phyloP scores from a whole-genome alignment of 2,329 filamentous ascomycete species.

The Claviceps sp. region DNA sequence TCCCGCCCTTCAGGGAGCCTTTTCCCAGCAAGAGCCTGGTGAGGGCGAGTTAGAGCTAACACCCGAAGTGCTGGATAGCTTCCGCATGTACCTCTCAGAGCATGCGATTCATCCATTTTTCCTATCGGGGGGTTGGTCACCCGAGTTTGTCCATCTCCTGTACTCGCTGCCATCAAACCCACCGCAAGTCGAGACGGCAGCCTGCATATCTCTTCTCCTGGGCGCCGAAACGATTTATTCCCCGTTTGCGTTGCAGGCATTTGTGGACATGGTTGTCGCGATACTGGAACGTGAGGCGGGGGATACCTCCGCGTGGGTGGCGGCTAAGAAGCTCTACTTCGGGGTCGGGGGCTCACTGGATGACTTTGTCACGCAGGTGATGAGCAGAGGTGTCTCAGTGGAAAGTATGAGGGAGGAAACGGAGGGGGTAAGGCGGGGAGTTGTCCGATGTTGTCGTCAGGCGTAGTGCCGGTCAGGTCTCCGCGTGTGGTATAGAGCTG shows the following conservation, averaged over 20 bases:
- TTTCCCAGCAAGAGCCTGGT: conserved; percentile 18
- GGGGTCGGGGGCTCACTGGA: conserved; percentile 73
- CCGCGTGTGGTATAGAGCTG: too few species aligned
- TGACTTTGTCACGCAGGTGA: conserved; percentile 49
- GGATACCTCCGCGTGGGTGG: conserved; percentile 50
- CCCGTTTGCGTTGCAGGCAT: conserved; percentile 54
- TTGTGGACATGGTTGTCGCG: conserved; percentile 51
- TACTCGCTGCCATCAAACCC: conserved; percentile 16
- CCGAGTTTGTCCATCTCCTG: conserved; percentile 48
- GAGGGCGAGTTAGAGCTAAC: conserved; percentile 53
- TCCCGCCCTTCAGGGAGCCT: conserved; percentile 29
- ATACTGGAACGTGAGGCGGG: conserved; percentile 39
- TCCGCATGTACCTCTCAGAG: conserved; percentile 37
- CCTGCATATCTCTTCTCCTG: conserved; percentile 38
- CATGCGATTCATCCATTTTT: conserved; percentile 47
- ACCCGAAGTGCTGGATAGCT: conserved; percentile 42
- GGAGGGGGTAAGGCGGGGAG: conserved; percentile 47
- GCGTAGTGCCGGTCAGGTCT: neutral
- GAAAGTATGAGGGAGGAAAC: conserved; percentile 42
- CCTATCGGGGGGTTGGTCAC: conserved; percentile 63
- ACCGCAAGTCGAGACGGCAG: neutral
- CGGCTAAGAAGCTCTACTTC: conserved; percentile 71
- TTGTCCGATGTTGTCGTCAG: conserved; percentile 27
- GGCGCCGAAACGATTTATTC: conserved; percentile 79
- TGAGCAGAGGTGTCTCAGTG: conserved; percentile 33